Conservation (phyloP, 2,329 filamentous ascomycete genomes). For the Stemphylium vesicarium region DNA sequence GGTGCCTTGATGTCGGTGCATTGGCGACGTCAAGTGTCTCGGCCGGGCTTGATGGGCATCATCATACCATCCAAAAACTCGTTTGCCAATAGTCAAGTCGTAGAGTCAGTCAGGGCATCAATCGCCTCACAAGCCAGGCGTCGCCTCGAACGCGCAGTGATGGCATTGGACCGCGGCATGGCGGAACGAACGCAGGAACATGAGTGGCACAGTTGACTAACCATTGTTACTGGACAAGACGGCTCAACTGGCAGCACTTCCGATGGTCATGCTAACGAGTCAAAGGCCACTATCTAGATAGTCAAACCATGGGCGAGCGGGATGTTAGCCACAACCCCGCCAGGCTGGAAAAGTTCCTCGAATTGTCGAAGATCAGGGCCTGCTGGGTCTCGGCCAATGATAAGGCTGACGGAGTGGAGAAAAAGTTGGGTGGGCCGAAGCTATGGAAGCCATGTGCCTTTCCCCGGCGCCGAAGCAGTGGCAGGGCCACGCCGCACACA, state of each 20-base stretch:
- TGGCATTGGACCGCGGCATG: constrained; percentile 13
- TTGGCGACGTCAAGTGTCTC: constrained; percentile 24
- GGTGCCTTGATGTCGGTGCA: constrained; percentile 20
- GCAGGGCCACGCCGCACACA: constrained; percentile 33
- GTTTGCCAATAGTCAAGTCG: neutral
- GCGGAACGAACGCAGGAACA: constrained; percentile 17
- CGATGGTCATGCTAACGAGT: constrained; percentile 24
- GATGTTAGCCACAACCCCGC: constrained; percentile 34
- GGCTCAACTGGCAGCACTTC: constrained; percentile 15
- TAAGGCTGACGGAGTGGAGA: constrained; percentile 45
- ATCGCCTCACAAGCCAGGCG: constrained; percentile 10
- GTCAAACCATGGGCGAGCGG: constrained; percentile 24
- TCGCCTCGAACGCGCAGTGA: constrained; percentile 15
- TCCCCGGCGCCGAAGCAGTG: constrained; percentile 47
- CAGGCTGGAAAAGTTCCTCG: constrained; percentile 32
- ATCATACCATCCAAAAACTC: neutral
- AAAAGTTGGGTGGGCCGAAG: constrained; percentile 26
- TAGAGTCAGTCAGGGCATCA: constrained; percentile 16
- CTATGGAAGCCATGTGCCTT: constrained; percentile 47
- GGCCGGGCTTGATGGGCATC: neutral
- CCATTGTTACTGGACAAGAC: constrained; percentile 11
- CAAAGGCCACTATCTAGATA: constrained; percentile 19
- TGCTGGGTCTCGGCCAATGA: constrained; percentile 42
- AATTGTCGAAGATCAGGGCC: constrained; percentile 45
- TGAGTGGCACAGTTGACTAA: constrained; percentile 16